phyloP scores from a whole-genome alignment of 257 asterid species.

The Solanum bulbocastanum region DNA sequence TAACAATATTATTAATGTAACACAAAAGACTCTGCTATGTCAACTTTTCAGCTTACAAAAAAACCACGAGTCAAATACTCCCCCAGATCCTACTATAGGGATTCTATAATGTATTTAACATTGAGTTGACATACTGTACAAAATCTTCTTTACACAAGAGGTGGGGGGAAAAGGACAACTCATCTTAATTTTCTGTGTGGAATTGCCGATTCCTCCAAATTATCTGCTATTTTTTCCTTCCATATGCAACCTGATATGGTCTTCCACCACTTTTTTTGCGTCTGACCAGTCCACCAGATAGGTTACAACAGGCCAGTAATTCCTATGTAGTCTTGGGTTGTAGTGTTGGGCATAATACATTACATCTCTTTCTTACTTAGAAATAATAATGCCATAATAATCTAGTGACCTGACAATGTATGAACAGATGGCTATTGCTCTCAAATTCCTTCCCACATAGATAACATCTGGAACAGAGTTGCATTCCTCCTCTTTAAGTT shows the following conservation, averaged over 20 bases:
- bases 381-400: background rate
- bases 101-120: background rate
- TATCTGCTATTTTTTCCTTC: background rate
- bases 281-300: background rate
- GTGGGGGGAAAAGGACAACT: background rate
- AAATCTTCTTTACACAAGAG: background rate
- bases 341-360: background rate
- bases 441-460: background rate
- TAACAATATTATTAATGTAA: background rate
- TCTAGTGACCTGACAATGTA: background rate
- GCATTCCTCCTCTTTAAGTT: background rate
- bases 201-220: background rate
- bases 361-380: background rate
- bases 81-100: background rate
- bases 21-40: background rate
- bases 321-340: background rate
- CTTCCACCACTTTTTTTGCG: background rate
- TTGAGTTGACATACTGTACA: background rate
- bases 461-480: background rate
- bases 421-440: background rate
- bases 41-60: background rate
- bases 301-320: background rate
- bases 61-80: background rate
- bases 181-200: background rate
- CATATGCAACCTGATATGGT: background rate